Evolutionary conservation across 208 protist species (phyloP), one percentile per base, ranked within the genome.

Genomic region (Acanthamoeba healyi): DNA sequence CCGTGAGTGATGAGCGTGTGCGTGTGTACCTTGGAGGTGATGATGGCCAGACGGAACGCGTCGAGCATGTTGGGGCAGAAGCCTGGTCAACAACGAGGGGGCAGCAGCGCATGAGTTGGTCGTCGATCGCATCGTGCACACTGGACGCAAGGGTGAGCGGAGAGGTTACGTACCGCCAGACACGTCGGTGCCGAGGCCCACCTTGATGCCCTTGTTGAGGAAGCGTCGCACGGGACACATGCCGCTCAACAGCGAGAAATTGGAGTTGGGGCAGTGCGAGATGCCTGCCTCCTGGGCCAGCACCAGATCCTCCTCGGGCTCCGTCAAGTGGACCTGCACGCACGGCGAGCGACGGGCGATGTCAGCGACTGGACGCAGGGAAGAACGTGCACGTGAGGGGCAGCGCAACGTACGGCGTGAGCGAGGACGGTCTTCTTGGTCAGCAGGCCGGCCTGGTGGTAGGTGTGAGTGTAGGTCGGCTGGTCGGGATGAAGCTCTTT

Each of bases 111-210:
- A 19, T 51, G 14, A 51, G 46, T 15, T 51, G 14, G 17, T 6
- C 4, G 46, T 15, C 10, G 12, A 15, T 49, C 12, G 17, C 46
- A 10, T 1, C 46, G 17, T 15, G 17, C 46, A 6, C 46, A 49
- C 44, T 15, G 44, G 44, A 12, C 7, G 49, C 15, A 56, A 56
- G 22, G 12, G 22, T 5, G 14, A 56, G 22, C 12, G 22, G 14
- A 56, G 14, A 56, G 49, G 22, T 49, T n/a, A 36, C 6, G 44
- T 92, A 44, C 95, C 95, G 24, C 95, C 96, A 42, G 87, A 70
- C 7, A 97, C 32, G 70, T 97, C 96, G 10, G 96, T 97, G 63
- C 96, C 96, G 26, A 97, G 77, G n/a, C 94, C 96, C 6, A 97
- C 36, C 51, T 97, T 97, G 32, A 97, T 65, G 12, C 95, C 88